phyloP scores from a whole-genome alignment of 352 stramenopile species.

The Pythium monospermum region DNA sequence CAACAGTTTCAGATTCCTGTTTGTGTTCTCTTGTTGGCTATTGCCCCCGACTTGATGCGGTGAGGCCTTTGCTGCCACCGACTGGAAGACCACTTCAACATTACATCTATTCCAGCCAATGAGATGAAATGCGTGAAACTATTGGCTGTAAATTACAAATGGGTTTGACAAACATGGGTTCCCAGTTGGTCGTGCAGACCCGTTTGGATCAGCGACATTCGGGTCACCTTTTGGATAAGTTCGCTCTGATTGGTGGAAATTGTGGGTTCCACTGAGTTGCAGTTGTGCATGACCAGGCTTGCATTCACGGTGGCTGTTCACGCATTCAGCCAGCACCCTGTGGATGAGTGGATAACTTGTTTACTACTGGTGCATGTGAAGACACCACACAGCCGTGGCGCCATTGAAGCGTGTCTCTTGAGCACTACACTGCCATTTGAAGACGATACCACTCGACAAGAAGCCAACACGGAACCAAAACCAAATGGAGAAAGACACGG shows the following conservation, averaged over 20 bases:
- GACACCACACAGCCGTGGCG: no score
- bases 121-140: no score
- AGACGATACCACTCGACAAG: not conserved
- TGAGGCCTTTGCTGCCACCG: not conserved
- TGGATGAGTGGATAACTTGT: constrained; percentile 13
- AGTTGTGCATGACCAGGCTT: no score
- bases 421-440: no score
- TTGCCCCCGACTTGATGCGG: constrained; percentile 1
- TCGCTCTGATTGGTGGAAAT: constrained; percentile 5
- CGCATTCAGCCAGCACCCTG: constrained; percentile 6
- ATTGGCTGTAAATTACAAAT: not conserved
- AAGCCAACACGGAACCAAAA: not conserved
- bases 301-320: not conserved
- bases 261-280: no score
- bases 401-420: no score
- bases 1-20: no score
- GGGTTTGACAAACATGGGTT: constrained; percentile 6
- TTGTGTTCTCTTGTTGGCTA: constrained; percentile 3
- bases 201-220: constrained; percentile 7
- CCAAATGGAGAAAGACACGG: not conserved
- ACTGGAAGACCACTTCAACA: constrained; percentile 12
- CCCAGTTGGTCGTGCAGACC: no score
- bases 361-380: no score
- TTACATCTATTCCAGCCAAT: constrained; percentile 10
- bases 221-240: not conserved